phyloP scores from a whole-genome alignment of 2,329 filamentous ascomycete species.

The Fusarium tricinctum region DNA sequence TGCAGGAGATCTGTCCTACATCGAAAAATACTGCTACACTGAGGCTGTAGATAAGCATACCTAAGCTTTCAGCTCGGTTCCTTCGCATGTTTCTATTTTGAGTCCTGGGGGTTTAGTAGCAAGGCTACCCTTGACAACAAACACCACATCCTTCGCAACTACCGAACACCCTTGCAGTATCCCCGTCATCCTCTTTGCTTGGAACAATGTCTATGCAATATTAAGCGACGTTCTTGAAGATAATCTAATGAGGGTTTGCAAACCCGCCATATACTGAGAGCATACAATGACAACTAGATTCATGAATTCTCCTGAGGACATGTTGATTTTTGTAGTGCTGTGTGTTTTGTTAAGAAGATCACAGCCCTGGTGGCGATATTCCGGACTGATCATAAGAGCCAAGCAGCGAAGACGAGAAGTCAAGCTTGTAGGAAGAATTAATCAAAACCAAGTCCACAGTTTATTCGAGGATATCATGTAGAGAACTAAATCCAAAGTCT shows the following conservation, averaged over 20 bases:
- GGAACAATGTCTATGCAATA: not conserved
- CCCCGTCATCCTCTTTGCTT: not conserved
- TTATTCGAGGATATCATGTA: not conserved
- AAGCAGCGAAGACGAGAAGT: not conserved
- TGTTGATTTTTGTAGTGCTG: too few species aligned
- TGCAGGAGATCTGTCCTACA: slow-evolving; percentile 13
- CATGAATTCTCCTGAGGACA: too few species aligned
- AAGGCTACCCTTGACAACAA: not conserved
- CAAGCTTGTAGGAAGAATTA: not conserved
- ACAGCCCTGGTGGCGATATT: too few species aligned
- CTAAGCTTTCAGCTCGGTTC: not conserved
- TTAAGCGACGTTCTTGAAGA: too few species aligned
- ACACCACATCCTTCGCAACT: not conserved
- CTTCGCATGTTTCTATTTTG: not conserved
- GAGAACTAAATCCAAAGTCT: slow-evolving; percentile 22
- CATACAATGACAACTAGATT: too few species aligned
- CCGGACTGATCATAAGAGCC: not conserved
- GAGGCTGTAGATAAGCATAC: not conserved
- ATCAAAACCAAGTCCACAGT: not conserved
- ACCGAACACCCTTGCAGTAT: not conserved
- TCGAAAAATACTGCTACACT: not conserved
- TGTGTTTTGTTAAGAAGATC: too few species aligned
- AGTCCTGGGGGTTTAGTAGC: not conserved
- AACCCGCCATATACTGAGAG: too few species aligned
- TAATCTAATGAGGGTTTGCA: too few species aligned